phyloP scores from a whole-genome alignment of 805 yeast species.

The Wickerhamomyces alni region DNA sequence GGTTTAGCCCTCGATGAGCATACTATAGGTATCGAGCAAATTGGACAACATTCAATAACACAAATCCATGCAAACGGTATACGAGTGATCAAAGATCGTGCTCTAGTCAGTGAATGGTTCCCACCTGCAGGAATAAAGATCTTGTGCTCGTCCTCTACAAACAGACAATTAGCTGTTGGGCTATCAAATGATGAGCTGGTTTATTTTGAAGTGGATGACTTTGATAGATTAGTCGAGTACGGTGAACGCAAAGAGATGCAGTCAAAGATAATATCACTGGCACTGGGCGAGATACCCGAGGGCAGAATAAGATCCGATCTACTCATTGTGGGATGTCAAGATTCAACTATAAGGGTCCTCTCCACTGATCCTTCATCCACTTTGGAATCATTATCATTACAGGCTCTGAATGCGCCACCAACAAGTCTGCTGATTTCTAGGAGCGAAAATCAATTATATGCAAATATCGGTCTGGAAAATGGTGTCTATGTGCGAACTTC shows the following conservation, averaged over 20 bases:
- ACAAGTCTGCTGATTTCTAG: slow-evolving; percentile 30
- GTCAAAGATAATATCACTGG: slow-evolving; percentile 40
- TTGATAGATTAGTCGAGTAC: slow-evolving; percentile 65
- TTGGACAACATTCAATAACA: slow-evolving; percentile 56
- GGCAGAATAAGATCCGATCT: slow-evolving; percentile 46
- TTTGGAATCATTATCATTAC: slow-evolving; percentile 56
- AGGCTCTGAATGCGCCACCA: slow-evolving; percentile 51
- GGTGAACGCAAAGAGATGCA: slow-evolving; percentile 52
- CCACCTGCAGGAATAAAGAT: slow-evolving; percentile 76
- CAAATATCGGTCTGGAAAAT: slow-evolving; percentile 78
- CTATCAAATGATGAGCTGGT: slow-evolving; percentile 69
- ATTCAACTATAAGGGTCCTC: slow-evolving; percentile 61
- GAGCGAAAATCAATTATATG: slow-evolving; percentile 23
- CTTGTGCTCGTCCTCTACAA: slow-evolving; percentile 52
- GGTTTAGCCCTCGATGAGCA: slow-evolving; percentile 49
- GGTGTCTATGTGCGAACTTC: slow-evolving; percentile 71
- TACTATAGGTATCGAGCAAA: slow-evolving; percentile 64
- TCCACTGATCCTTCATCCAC: slow-evolving; percentile 56
- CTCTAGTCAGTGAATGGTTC: slow-evolving; percentile 52
- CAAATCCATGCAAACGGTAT: slow-evolving; percentile 74
- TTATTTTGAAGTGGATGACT: slow-evolving; percentile 73
- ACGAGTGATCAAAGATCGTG: slow-evolving; percentile 40
- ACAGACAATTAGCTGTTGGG: slow-evolving; percentile 63
- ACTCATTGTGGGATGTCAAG: slow-evolving; percentile 67
- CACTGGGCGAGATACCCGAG: slow-evolving; percentile 41